Conservation (phyloP, 305 asterid genomes). For the Ilex paraguariensis region DNA sequence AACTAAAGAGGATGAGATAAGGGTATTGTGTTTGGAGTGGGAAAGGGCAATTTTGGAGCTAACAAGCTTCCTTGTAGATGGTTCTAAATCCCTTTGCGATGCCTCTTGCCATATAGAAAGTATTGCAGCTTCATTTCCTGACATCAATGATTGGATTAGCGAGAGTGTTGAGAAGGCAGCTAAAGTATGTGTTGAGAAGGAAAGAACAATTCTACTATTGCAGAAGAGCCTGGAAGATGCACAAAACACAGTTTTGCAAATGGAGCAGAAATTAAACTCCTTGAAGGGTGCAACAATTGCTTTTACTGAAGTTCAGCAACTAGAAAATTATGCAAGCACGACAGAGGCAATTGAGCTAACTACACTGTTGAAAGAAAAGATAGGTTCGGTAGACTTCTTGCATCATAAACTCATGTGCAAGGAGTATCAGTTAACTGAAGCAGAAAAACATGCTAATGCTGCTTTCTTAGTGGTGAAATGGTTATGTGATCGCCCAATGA, state of each 20-base stretch:
- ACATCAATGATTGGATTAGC: constrained; percentile 54
- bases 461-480: constrained; percentile 19
- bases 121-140: constrained; percentile 57
- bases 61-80: constrained; percentile 67
- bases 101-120: constrained; percentile 65
- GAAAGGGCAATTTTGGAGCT: constrained; percentile 84
- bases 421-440: constrained; percentile 23
- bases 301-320: constrained; percentile 56
- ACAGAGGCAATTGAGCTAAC: constrained; percentile 31
- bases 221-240: constrained; percentile 77
- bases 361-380: constrained; percentile 25
- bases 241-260: constrained; percentile 47
- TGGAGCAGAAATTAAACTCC: constrained; percentile 63
- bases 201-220: constrained; percentile 56
- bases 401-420: constrained; percentile 15
- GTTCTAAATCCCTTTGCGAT: constrained; percentile 66
- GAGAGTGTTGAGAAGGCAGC: constrained; percentile 73
- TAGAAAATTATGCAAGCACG: constrained; percentile 26
- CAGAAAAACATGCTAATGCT: constrained; percentile 15
- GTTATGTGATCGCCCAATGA: constrained; percentile 16
- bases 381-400: constrained; percentile 21
- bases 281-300: constrained; percentile 66
- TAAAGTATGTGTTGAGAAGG: constrained; percentile 61
- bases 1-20: constrained; percentile 59
- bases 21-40: constrained; percentile 55